These are phyloP conservation scores for Penicillium sp. DNA, from an alignment of 2,329 filamentous ascomycete species.

Conservation along the genomic window DNA sequence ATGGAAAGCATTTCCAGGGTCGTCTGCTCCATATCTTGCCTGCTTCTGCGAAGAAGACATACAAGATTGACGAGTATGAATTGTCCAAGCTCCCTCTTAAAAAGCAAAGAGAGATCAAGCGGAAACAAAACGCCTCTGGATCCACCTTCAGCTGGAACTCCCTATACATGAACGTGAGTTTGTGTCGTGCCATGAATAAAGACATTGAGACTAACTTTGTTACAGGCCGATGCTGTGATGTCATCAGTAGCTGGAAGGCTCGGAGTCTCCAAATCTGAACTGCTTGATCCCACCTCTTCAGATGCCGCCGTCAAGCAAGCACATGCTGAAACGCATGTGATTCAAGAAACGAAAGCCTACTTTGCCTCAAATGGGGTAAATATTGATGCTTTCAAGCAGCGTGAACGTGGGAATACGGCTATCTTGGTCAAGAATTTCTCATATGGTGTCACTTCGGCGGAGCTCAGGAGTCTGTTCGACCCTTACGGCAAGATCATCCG, in stretches of 20 bases:
- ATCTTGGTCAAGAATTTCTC: slow-evolving; percentile 94
- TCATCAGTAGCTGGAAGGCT: slow-evolving; percentile 77
- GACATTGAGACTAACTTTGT: slow-evolving; percentile 15
- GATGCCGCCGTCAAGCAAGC: slow-evolving; percentile 94
- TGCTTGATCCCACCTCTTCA: slow-evolving; percentile 89
- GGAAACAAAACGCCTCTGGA: slow-evolving; percentile 68
- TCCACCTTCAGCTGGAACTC: slow-evolving; percentile 94
- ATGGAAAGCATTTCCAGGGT: slow-evolving; percentile 83
- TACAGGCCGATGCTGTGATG: slow-evolving; percentile 70
- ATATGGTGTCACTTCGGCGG: slow-evolving; percentile 68
- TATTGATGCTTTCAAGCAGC: slow-evolving; percentile 78
- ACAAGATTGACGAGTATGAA: slow-evolving; percentile 75
- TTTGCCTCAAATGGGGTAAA: slow-evolving; percentile 82
- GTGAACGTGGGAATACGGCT: slow-evolving; percentile 71
- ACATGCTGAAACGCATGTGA: slow-evolving; percentile 88
- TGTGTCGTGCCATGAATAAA: neutral
- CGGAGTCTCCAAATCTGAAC: slow-evolving; percentile 79
- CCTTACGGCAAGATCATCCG: slow-evolving; percentile 72
- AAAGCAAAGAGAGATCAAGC: slow-evolving; percentile 83
- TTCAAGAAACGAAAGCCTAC: slow-evolving; percentile 91
- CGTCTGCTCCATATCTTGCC: slow-evolving; percentile 84
- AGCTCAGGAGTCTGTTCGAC: slow-evolving; percentile 72
- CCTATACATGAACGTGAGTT: slow-evolving; percentile 83
- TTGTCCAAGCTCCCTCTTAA: slow-evolving; percentile 87
- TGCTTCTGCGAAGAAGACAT: slow-evolving; percentile 69